Evolutionary conservation across 257 asterid species (phyloP).

Genomic region (Capsicum pubescens): DNA sequence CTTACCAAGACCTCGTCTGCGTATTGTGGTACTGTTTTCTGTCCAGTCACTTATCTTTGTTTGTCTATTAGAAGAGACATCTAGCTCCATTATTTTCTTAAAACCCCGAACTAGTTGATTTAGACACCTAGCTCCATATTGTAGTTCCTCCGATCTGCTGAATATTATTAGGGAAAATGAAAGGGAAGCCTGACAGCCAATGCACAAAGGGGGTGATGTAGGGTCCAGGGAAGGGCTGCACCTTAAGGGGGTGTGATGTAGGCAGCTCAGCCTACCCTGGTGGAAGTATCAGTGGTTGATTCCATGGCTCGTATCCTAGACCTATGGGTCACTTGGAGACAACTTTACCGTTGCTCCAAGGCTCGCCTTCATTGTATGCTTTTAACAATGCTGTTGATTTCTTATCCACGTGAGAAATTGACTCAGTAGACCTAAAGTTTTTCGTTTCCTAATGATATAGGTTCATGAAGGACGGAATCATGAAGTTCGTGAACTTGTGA

Average conservation of each 20-base stretch:
- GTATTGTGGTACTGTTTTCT: constrained; percentile 76
- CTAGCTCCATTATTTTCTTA: constrained; percentile 21
- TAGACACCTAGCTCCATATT: neutral
- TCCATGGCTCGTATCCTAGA: too few species aligned
- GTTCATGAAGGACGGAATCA: constrained; percentile 99
- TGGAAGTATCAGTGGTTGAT: neutral
- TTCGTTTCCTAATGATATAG: constrained; percentile 45
- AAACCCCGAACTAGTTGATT: constrained; percentile 4
- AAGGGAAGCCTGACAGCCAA: neutral
- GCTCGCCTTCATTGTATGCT: neutral
- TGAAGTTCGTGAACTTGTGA: constrained; percentile 98
- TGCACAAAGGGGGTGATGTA: neutral
- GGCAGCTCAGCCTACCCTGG: neutral
- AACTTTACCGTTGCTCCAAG: too few species aligned
- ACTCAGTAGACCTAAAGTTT: neutral
- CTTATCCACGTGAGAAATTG: neutral
- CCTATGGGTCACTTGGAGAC: too few species aligned
- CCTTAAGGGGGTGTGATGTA: neutral
- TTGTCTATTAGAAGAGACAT: neutral
- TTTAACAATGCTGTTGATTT: neutral
- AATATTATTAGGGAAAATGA: neutral
- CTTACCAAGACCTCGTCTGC: constrained; percentile 73
- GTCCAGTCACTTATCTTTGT: neutral
- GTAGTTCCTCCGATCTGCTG: constrained; percentile 9
- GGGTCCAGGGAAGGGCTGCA: neutral